These are phyloP conservation scores for Ligustrum vulgare DNA, from an alignment of 257 asterid species.

Conservation along the genomic window DNA sequence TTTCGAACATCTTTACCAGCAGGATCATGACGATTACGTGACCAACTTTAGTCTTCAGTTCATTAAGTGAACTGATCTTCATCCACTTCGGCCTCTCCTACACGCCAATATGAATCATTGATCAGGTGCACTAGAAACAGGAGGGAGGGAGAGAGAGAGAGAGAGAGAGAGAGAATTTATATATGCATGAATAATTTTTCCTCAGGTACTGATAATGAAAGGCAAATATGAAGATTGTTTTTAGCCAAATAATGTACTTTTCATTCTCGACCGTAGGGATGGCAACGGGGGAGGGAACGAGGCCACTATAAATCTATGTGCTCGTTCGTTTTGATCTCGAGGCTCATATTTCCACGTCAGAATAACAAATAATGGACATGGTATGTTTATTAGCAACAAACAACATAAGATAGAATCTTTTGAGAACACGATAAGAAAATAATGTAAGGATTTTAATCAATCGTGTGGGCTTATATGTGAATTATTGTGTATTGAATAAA, in stretches of 20 bases:
- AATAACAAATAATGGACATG: neutral
- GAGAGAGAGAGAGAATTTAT: too few species aligned
- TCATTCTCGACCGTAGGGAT: neutral
- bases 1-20: constrained; percentile 91
- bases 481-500: too few species aligned
- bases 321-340: too few species aligned
- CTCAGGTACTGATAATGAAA: neutral
- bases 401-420: neutral
- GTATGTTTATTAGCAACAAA: neutral
- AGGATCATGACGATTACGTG: constrained; percentile 96
- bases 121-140: too few species aligned
- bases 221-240: neutral
- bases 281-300: too few species aligned
- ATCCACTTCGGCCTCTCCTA: constrained; percentile 99
- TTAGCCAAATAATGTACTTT: neutral
- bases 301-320: too few species aligned
- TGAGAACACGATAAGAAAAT: too few species aligned
- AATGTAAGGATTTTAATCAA: too few species aligned
- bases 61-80: constrained; percentile 88
- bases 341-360: neutral
- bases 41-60: constrained; percentile 90
- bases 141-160: too few species aligned
- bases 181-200: too few species aligned
- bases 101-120: neutral
- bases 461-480: too few species aligned